These are phyloP conservation scores for Pichia sp. DNA, from an alignment of 1,139 yeast genomes.

Conservation along the genomic window DNA sequence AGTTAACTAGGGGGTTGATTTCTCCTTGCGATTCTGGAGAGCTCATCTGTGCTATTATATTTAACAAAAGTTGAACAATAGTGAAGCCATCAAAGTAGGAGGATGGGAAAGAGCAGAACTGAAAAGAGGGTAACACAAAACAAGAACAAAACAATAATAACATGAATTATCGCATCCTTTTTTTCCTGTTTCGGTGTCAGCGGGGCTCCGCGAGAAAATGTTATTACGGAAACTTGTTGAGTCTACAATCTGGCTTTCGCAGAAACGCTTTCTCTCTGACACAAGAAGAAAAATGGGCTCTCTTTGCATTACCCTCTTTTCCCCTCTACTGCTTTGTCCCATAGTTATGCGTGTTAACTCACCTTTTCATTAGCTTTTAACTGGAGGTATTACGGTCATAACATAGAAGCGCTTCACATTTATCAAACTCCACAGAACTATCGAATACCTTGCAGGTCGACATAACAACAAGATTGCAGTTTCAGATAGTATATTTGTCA, in stretches of 20 bases:
- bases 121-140: neutral
- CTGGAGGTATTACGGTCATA: neutral
- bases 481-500: neutral
- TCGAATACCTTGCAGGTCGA: neutral
- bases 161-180: neutral
- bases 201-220: too few relatives aligned
- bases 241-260: too few relatives aligned
- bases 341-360: neutral
- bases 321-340: neutral
- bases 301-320: neutral
- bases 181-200: neutral
- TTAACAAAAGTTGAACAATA: neutral
- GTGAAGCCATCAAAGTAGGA: neutral
- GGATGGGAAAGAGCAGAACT: neutral
- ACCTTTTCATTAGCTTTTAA: neutral
- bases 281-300: neutral
- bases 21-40: neutral
- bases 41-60: neutral
- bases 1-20: neutral
- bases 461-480: neutral
- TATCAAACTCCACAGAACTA: neutral
- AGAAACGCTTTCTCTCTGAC: too few relatives aligned
- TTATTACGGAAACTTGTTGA: too few relatives aligned
- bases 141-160: neutral
- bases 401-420: neutral